phyloP scores from a whole-genome alignment of 371 early-diverging fungal species.

The Blastocladiella emersonii region DNA sequence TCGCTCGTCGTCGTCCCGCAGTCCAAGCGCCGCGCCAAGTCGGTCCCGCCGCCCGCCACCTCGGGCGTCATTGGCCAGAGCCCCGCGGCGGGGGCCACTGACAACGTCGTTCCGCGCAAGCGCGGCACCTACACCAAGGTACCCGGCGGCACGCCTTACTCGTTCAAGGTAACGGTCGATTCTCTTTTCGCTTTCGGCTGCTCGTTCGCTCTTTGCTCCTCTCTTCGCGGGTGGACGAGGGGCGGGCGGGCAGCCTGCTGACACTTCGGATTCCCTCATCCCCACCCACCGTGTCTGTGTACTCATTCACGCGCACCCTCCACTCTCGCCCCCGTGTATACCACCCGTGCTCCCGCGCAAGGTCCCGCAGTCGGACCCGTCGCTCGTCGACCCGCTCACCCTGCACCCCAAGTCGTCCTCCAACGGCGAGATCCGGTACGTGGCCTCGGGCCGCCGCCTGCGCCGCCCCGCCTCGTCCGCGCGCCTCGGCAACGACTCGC shows the following conservation, averaged over 20 bases:
- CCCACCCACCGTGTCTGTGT: too few species aligned
- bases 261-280: too few species aligned
- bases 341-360: too few species aligned
- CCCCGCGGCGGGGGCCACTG: background rate
- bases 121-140: background rate
- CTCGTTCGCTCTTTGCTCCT: too few species aligned
- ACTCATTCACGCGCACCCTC: too few species aligned
- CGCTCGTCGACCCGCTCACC: background rate
- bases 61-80: too few species aligned
- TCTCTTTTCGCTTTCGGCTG: too few species aligned
- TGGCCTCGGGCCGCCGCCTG: background rate
- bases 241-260: too few species aligned
- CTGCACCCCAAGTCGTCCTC: background rate
- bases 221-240: too few species aligned
- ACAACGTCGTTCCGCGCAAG: background rate
- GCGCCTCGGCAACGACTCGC: background rate
- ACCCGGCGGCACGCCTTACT: background rate
- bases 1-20: background rate
- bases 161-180: conserved; percentile 3
- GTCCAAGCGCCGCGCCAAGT: background rate
- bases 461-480: background rate
- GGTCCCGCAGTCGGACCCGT: background rate
- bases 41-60: background rate
- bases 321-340: too few species aligned
- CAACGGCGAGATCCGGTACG: background rate